Conservation (phyloP, 495 filamentous ascomycete genomes). For the Penicillium chermesinum region DNA sequence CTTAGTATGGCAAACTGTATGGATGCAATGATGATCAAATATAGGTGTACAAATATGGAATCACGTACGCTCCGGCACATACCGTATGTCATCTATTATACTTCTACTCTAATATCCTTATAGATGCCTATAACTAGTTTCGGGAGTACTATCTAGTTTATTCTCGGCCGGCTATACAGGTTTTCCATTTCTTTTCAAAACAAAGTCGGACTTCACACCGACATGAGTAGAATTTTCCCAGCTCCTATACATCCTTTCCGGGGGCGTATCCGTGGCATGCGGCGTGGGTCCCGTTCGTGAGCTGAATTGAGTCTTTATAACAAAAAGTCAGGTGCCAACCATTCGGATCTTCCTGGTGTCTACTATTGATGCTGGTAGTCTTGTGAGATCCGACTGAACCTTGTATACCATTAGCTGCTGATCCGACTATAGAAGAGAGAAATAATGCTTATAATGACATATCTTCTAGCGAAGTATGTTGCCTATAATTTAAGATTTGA, state of each 20-base stretch:
- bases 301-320: neutral
- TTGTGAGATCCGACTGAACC: too few relatives aligned
- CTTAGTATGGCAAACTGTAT: too few relatives aligned
- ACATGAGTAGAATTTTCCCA: constrained; percentile 3
- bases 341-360: neutral
- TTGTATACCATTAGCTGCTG: too few relatives aligned
- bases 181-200: neutral
- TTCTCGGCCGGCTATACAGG: constrained; percentile 1
- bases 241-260: neutral
- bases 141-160: constrained; percentile 1
- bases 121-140: constrained; percentile 2
- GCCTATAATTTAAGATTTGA: neutral
- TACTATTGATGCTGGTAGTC: too few relatives aligned
- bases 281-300: neutral
- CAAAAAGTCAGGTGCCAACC: neutral
- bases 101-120: too few relatives aligned
- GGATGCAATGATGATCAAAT: too few relatives aligned
- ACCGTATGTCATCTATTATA: too few relatives aligned
- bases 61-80: too few relatives aligned
- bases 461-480: too few relatives aligned
- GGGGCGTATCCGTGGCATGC: neutral
- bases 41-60: too few relatives aligned
- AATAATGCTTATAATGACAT: too few relatives aligned
- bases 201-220: neutral
- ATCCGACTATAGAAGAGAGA: too few relatives aligned